Conservation (phyloP, 805 yeast species). For the Metschnikowia gelsemii region DNA sequence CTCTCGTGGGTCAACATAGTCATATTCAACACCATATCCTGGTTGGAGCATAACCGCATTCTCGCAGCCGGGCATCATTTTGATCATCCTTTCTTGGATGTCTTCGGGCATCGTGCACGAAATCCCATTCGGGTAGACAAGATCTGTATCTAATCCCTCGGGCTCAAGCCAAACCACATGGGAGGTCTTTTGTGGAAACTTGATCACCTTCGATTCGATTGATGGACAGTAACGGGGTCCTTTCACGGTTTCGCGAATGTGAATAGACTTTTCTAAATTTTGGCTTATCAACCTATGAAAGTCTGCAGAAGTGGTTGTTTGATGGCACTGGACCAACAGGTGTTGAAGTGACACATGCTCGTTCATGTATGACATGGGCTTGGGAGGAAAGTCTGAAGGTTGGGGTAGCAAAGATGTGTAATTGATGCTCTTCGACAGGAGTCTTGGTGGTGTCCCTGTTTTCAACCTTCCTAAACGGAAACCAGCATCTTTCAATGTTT, state of each 20-base stretch:
- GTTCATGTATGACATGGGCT: constrained; percentile 86
- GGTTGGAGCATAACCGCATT: constrained; percentile 88
- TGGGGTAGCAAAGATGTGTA: constrained; percentile 64
- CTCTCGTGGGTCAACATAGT: constrained; percentile 92
- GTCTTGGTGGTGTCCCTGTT: constrained; percentile 96
- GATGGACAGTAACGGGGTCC: constrained; percentile 99
- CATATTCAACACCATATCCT: constrained; percentile 99
- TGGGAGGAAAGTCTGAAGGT: constrained; percentile 79
- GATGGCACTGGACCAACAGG: constrained; percentile 66
- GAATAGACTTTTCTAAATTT: constrained; percentile 81
- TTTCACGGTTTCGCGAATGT: constrained; percentile 87
- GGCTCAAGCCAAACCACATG: constrained; percentile 96
- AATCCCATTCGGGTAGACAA: constrained; percentile 96
- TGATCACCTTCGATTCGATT: constrained; percentile 80
- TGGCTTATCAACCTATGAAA: constrained; percentile 67
- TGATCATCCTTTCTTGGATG: constrained; percentile 72
- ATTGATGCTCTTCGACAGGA: constrained; percentile 70
- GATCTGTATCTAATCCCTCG: constrained; percentile 82
- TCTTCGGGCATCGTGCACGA: constrained; percentile 96
- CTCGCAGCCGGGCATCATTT: constrained; percentile 83
- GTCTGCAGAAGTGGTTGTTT: constrained; percentile 73
- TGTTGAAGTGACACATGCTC: constrained; percentile 58
- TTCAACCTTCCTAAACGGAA: constrained; percentile 85
- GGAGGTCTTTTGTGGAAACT: constrained; percentile 70
- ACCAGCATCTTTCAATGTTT: constrained; percentile 73